phyloP scores from a whole-genome alignment of 352 stramenopile genomes.

The Phytopythium helicoides region DNA sequence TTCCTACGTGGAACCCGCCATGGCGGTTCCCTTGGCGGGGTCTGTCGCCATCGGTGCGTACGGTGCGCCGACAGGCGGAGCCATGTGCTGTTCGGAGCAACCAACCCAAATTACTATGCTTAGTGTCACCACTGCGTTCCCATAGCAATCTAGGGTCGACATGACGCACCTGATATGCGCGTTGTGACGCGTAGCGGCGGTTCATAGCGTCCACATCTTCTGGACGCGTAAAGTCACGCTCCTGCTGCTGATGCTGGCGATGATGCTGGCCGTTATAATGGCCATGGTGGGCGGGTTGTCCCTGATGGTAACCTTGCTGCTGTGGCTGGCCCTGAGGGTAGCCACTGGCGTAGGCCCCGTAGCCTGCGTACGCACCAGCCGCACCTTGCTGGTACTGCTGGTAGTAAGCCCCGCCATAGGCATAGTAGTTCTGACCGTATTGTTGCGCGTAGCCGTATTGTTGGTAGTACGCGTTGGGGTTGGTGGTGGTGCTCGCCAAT shows the following conservation, averaged over 20 bases:
- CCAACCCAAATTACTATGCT: conserved; percentile 5
- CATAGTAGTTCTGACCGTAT: conserved; percentile 59
- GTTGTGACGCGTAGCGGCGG: conserved; percentile 71
- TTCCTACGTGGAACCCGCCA: conserved; percentile 66
- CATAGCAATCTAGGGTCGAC: not conserved
- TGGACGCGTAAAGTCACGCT: conserved; percentile 66
- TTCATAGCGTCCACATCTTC: conserved; percentile 80
- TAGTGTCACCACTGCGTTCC: not conserved
- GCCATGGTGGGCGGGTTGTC: conserved; percentile 39
- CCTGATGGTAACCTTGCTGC: conserved; percentile 31
- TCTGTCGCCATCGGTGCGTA: conserved; percentile 71
- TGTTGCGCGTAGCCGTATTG: conserved; percentile 40
- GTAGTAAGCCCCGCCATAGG: conserved; percentile 61
- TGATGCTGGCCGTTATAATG: conserved; percentile 26
- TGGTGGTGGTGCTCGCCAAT: conserved; percentile 12
- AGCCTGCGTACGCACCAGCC: conserved; percentile 38
- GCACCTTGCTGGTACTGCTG: conserved; percentile 41
- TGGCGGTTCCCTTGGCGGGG: conserved; percentile 67
- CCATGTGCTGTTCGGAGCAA: conserved; percentile 49
- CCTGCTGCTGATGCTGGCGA: conserved; percentile 36
- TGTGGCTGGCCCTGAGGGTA: conserved; percentile 36
- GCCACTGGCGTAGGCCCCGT: conserved; percentile 47
- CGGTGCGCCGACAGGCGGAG: conserved; percentile 51
- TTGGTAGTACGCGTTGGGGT: conserved; percentile 48
- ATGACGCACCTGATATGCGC: conserved; percentile 70